These are phyloP conservation scores for Nemania sp. DNA, from an alignment of 2,329 filamentous ascomycete genomes.

Conservation along the genomic window DNA sequence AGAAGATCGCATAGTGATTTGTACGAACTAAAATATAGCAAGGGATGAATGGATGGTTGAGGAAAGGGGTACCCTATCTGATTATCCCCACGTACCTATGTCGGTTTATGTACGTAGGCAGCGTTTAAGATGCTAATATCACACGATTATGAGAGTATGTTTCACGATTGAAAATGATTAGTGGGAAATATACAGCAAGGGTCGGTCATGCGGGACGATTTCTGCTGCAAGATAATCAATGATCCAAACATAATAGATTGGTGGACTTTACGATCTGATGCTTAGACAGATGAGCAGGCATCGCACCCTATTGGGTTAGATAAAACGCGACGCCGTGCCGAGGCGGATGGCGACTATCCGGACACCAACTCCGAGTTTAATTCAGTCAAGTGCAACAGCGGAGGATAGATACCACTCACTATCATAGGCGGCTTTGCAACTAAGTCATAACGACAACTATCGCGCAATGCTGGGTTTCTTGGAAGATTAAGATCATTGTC, in stretches of 20 bases:
- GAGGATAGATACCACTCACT: slow-evolving; percentile 12
- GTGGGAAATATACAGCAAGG: slow-evolving; percentile 11
- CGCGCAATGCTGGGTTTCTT: not conserved
- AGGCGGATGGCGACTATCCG: slow-evolving; percentile 30
- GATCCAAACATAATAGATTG: slow-evolving; percentile 13
- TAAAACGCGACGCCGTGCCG: slow-evolving; percentile 20
- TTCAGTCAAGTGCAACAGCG: slow-evolving; percentile 5
- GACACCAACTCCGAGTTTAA: slow-evolving; percentile 9
- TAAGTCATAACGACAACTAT: not conserved
- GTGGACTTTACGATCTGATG: slow-evolving; percentile 13
- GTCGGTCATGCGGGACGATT: slow-evolving; percentile 2
- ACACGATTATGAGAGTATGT: not conserved
- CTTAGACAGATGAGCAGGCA: not conserved
- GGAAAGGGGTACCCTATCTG: not conserved
- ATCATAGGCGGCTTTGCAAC: not conserved
- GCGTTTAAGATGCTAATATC: not conserved
- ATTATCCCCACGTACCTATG: not conserved
- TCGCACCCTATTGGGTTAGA: slow-evolving; percentile 18
- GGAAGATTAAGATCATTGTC: not conserved
- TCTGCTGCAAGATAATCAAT: not conserved
- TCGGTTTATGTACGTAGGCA: not conserved
- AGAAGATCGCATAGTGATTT: slow-evolving; percentile 23
- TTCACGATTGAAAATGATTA: slow-evolving; percentile 4
- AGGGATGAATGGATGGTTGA: not conserved
- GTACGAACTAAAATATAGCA: not conserved